Base-by-base conservation (phyloP, 192 early-diverging fungal genomes). In the Geosiphon pyriformis region DNA sequence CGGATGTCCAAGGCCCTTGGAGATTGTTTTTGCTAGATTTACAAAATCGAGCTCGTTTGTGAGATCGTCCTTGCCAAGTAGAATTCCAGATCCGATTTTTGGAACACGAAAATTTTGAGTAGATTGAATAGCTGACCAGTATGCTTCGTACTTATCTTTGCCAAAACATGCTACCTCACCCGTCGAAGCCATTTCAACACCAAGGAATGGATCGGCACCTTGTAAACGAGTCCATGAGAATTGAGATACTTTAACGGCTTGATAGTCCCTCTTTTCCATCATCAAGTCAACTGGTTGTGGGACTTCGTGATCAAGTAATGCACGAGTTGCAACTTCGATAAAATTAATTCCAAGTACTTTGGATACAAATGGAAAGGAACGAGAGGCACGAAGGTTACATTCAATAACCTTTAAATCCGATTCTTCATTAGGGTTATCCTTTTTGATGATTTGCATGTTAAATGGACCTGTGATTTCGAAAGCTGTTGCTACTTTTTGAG, bases 391-490 rank as follows among this genome's bases (percentile, higher is more conserved):
- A 35, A 99, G 85, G 70, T 99, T 99, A 79, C 96, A 99, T 76
- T 99, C 96, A 72, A 99, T 99, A 58, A 99, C 92, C 85, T 99
- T 99, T 81, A 99, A 93, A 75, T 97, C 94, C 51, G 49, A 12
- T 52, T 64, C 61, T 20, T 31, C 61, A 33, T 52, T 3, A 23
- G 61, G 22, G 72, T 95, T 95, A 80, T 99, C 91, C 85, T 98
- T 99, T 75, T 93, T 94, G 81, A 99, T 96, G 70, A 99, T 94
- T 80, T 99, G 95, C 74, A 99, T 99, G 81, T 99, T 99, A 84
- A 82, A 91, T 20, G 94, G 95, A 22, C 95, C 95, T n/a, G 96
- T 99, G 18, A 98, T 89, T 57, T 96, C 90, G 51, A 99, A 79
- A 18, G 94, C 94, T 71, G 86, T 83, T 27, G 85, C 96, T 63